These are phyloP conservation scores for Haplographium delicatum DNA, from an alignment of 495 filamentous ascomycete genomes.

Conservation along the genomic window DNA sequence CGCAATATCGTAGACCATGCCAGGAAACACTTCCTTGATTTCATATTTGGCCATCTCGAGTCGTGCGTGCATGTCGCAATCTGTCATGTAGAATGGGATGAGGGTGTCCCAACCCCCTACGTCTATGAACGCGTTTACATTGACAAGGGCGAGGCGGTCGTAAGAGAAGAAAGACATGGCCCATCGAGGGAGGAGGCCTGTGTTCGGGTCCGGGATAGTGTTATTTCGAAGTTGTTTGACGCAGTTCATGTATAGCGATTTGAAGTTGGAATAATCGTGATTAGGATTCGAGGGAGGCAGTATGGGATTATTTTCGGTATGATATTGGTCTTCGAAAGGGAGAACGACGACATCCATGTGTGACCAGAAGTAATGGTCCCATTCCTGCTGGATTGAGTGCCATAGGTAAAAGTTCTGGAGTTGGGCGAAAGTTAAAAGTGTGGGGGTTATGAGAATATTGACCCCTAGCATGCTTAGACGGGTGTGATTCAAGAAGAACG, in stretches of 20 bases:
- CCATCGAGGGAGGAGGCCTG: conserved; percentile 32
- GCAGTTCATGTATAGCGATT: conserved; percentile 45
- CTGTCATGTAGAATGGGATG: conserved; percentile 58
- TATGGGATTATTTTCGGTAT: conserved; percentile 3
- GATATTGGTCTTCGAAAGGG: conserved; percentile 43
- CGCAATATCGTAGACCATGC: conserved; percentile 49
- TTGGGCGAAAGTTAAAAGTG: conserved; percentile 55
- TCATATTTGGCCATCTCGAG: conserved; percentile 47
- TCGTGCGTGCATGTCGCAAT: conserved; percentile 54
- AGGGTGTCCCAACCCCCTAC: conserved; percentile 56
- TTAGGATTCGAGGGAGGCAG: conserved; percentile 23
- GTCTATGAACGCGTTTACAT: conserved; percentile 43
- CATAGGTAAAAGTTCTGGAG: conserved; percentile 57
- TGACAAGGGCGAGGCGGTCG: conserved; percentile 54
- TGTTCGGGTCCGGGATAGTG: conserved; percentile 17
- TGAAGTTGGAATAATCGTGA: conserved; percentile 37
- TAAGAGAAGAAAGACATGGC: conserved; percentile 51
- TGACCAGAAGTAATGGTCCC: conserved; percentile 54
- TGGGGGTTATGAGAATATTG: conserved; percentile 51
- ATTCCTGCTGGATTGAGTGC: conserved; percentile 39
- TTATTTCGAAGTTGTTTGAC: conserved; percentile 37
- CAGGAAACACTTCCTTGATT: conserved; percentile 38
- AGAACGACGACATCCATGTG: conserved; percentile 53
- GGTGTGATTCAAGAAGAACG: conserved; percentile 56
- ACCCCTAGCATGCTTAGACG: conserved; percentile 48